Percentiles rank a stretch among this genome's conserved stretches.
Conservation (phyloP, 345 rosid species). For the sweet orange (Citrus sinensis) region DNA sequence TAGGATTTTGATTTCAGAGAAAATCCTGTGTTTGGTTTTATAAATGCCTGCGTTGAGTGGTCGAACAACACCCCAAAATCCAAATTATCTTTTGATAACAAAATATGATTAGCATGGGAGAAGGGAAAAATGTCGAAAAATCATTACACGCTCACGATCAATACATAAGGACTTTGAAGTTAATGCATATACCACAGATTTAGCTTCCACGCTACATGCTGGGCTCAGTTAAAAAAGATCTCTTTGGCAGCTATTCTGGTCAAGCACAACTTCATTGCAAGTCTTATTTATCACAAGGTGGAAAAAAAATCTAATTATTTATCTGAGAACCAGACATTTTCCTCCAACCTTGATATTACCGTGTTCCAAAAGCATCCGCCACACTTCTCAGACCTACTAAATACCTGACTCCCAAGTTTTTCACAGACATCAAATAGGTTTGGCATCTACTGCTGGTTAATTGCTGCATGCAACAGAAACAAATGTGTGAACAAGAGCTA, state of each 20-base stretch:
- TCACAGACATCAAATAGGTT: background rate
- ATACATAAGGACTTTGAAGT: background rate
- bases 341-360: background rate
- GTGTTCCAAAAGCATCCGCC: background rate
- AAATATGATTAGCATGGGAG: background rate
- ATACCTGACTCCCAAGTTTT: background rate
- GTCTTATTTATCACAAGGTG: background rate
- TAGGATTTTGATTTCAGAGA: background rate
- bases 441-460: background rate
- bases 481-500: background rate
- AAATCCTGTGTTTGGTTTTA: background rate
- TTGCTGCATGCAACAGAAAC: background rate
- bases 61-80: background rate
- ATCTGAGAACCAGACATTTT: background rate
- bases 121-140: background rate
- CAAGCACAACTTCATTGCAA: background rate
- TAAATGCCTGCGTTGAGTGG: background rate
- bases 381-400: background rate
- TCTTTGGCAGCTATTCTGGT: background rate
- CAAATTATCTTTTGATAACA: background rate
- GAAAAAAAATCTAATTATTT: background rate
- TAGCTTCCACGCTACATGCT: background rate
- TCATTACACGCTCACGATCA: background rate
- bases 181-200: background rate
- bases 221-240: background rate